Conservation (phyloP, 2,329 filamentous ascomycete genomes). For the Didymella keratinophila region DNA sequence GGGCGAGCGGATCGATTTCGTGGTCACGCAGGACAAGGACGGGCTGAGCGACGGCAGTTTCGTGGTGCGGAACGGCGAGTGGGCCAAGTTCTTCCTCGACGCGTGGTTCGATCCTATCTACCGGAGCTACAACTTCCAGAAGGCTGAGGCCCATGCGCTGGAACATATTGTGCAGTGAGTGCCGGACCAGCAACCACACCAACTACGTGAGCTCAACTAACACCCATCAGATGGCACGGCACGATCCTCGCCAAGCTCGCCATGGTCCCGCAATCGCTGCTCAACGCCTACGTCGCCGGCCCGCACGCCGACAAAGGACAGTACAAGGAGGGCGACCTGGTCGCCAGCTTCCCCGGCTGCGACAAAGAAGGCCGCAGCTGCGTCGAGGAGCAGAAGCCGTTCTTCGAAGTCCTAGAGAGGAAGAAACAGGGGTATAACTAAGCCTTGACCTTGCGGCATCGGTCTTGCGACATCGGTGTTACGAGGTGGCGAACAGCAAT, state of each 20-base stretch:
- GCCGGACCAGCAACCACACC: too few species aligned
- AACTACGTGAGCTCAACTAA: constrained; percentile 34
- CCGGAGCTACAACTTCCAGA: constrained; percentile 93
- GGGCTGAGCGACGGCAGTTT: constrained; percentile 81
- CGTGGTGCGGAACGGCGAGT: constrained; percentile 82
- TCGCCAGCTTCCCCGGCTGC: constrained; percentile 81
- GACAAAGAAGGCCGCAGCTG: constrained; percentile 68
- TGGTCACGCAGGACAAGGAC: constrained; percentile 83
- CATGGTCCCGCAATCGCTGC: constrained; percentile 81
- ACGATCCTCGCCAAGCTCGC: constrained; percentile 91
- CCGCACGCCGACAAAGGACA: constrained; percentile 56
- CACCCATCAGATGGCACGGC: constrained; percentile 84
- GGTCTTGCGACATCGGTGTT: too few species aligned
- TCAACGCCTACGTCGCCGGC: constrained; percentile 77
- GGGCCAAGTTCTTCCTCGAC: constrained; percentile 91
- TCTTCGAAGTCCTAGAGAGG: constrained; percentile 48
- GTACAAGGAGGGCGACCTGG: constrained; percentile 85
- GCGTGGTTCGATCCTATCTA: constrained; percentile 97
- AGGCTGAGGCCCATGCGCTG: constrained; percentile 89
- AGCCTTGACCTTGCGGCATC: neutral
- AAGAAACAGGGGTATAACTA: constrained; percentile 18
- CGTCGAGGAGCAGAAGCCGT: constrained; percentile 72
- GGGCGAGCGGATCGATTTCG: constrained; percentile 78
- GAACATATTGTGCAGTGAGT: constrained; percentile 64
- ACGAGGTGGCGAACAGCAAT: too few species aligned